Conservation (phyloP, 345 rosid genomes). For the Brassica rapa region DNA sequence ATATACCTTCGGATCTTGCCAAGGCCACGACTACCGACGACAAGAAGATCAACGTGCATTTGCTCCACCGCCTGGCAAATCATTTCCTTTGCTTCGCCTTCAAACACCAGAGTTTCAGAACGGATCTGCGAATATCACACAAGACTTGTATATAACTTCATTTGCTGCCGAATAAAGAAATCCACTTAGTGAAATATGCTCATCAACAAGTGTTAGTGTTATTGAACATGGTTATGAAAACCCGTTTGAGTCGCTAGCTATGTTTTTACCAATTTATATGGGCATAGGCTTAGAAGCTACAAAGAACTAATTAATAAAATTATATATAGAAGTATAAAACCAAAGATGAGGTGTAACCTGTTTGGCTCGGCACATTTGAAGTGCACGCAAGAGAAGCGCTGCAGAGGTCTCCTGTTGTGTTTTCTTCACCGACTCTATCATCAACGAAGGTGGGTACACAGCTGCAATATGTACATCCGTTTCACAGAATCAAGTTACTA, state of each 20-base stretch:
- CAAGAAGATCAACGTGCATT: slow-evolving; percentile 45
- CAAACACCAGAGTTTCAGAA: slow-evolving; percentile 38
- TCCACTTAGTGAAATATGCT: not conserved
- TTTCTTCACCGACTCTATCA: slow-evolving; percentile 39
- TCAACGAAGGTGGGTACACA: slow-evolving; percentile 31
- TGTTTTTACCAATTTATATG: not conserved
- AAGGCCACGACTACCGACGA: slow-evolving; percentile 49
- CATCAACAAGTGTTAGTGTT: not conserved
- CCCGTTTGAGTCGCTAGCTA: not conserved
- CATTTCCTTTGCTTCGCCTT: slow-evolving; percentile 45
- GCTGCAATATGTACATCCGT: slow-evolving; percentile 18
- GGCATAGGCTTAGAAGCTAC: not conserved
- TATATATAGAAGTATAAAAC: not conserved
- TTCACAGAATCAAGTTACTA: not conserved
- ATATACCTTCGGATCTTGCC: slow-evolving; percentile 45
- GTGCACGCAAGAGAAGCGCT: slow-evolving; percentile 39
- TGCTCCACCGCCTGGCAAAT: slow-evolving; percentile 40
- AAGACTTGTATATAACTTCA: not conserved
- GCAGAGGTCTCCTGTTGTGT: slow-evolving; percentile 41
- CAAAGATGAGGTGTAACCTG: slow-evolving; percentile 16
- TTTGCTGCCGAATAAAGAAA: not conserved
- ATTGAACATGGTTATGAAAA: not conserved
- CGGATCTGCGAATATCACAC: slow-evolving; percentile 29
- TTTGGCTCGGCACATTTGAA: slow-evolving; percentile 38
- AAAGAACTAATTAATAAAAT: not conserved